Conservation (phyloP, 306 rosid species). For the Cucurbita argyrosperma region DNA sequence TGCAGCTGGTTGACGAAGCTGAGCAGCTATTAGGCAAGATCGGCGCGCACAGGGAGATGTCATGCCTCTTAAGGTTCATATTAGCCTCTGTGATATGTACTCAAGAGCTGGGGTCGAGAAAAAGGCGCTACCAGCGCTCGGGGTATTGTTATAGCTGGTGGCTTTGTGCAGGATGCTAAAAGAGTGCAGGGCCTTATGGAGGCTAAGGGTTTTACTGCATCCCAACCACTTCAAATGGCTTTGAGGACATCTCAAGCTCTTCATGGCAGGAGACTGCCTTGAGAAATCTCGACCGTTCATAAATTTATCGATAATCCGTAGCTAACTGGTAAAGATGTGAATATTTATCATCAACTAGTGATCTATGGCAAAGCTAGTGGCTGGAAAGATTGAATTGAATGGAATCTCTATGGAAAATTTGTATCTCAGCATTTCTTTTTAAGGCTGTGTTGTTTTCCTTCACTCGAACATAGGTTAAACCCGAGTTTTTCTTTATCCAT, state of each 20-base stretch:
- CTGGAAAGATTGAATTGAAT: neutral
- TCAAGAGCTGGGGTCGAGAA: conserved; percentile 55
- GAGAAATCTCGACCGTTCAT: conserved; percentile 16
- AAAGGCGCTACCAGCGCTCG: conserved; percentile 66
- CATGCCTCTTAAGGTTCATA: conserved; percentile 62
- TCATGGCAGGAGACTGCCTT: neutral
- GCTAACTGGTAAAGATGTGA: neutral
- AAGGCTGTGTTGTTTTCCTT: neutral
- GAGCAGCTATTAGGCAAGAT: conserved; percentile 63
- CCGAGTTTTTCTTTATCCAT: neutral
- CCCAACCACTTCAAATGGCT: conserved; percentile 10
- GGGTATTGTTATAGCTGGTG: conserved; percentile 43
- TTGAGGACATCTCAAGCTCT: conserved; percentile 10
- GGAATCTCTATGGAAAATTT: neutral
- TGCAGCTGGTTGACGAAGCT: conserved; percentile 72
- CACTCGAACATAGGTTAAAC: neutral
- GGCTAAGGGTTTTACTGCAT: conserved; percentile 40
- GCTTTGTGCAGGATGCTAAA: conserved; percentile 47
- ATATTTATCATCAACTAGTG: neutral
- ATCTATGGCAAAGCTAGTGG: neutral
- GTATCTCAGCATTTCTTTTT: conserved; percentile 3
- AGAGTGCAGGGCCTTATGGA: conserved; percentile 42
- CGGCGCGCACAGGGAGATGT: conserved; percentile 47
- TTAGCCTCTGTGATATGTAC: conserved; percentile 76
- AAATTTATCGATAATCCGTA: neutral